Evolutionary conservation across 768 basidiomycete genomes (phyloP).

Genomic region (Boletus reticulatus): DNA sequence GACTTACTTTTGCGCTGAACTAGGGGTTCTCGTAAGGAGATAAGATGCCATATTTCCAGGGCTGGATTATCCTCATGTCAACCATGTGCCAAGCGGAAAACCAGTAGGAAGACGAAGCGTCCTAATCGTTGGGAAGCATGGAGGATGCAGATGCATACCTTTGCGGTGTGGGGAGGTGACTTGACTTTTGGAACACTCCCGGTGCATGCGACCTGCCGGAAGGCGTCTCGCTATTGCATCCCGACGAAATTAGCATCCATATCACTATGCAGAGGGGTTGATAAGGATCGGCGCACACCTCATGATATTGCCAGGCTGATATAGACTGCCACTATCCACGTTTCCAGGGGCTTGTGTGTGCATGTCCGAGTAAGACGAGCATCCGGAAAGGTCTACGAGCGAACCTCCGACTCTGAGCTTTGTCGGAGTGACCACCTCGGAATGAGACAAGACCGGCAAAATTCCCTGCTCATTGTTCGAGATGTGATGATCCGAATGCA

Average conservation of each 20-base stretch:
- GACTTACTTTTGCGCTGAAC: constrained; percentile 20
- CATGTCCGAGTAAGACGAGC: constrained; percentile 16
- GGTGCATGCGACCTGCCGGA: not conserved
- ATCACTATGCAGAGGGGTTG: not conserved
- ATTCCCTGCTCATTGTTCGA: constrained; percentile 1
- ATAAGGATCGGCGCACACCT: constrained; percentile 13
- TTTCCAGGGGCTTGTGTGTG: constrained; percentile 13
- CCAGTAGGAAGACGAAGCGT: not conserved
- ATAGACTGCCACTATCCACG: constrained; percentile 2
- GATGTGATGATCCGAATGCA: constrained; percentile 1
- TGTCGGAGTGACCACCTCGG: constrained; percentile 11
- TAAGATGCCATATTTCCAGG: constrained; percentile 34
- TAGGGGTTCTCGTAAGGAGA: constrained; percentile 20
- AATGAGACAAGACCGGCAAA: constrained; percentile 1
- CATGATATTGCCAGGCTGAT: constrained; percentile 4
- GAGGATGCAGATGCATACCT: constrained; percentile 21
- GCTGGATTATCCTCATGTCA: constrained; percentile 24
- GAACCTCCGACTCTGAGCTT: constrained; percentile 7
- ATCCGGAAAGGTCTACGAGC: constrained; percentile 13
- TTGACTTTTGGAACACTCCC: constrained; percentile 14
- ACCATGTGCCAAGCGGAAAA: not conserved
- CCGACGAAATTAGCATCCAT: not conserved
- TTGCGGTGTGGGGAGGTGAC: constrained; percentile 31
- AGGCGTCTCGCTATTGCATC: constrained; percentile 6
- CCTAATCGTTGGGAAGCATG: not conserved